Conservation (phyloP, 2,329 filamentous ascomycete genomes). For the Verticillium nubilum region DNA sequence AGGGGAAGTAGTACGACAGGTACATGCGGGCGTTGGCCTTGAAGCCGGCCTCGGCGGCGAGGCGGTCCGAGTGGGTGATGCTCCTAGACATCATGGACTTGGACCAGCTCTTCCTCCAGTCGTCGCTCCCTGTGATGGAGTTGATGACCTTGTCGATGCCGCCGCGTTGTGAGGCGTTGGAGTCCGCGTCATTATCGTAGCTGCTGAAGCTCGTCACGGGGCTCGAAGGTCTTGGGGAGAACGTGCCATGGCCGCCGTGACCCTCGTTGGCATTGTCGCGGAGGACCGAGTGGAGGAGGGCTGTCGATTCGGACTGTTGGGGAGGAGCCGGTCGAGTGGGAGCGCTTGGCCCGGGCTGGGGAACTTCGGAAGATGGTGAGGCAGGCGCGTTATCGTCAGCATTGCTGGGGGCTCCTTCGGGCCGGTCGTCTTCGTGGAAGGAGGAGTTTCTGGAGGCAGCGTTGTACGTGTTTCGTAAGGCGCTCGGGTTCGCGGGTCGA, state of each 20-base stretch:
- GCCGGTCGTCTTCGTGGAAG: background rate
- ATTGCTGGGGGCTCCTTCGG: conserved; percentile 1
- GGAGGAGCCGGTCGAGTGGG: conserved; percentile 5
- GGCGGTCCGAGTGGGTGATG: conserved; percentile 65
- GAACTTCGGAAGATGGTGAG: conserved; percentile 13
- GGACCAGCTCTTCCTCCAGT: conserved; percentile 45
- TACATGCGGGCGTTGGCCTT: conserved; percentile 77
- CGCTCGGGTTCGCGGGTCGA: conserved; percentile 1
- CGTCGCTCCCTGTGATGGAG: conserved; percentile 30
- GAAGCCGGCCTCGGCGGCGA: conserved; percentile 69
- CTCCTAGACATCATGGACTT: conserved; percentile 55
- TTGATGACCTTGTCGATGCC: conserved; percentile 32
- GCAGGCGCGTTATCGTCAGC: conserved; percentile 12
- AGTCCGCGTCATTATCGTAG: conserved; percentile 25
- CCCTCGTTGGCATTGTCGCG: conserved; percentile 36
- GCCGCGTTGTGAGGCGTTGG: conserved; percentile 16
- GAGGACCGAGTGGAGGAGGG: conserved; percentile 34
- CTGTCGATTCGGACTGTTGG: conserved; percentile 41
- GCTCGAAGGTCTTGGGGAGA: conserved; percentile 61
- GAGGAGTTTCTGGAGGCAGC: background rate
- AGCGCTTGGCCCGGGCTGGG: conserved; percentile 16
- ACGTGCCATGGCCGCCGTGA: conserved; percentile 67
- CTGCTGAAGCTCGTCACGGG: conserved; percentile 29
- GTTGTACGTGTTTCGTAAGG: background rate
- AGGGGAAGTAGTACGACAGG: conserved; percentile 86